Conservation (phyloP, 495 filamentous ascomycete genomes). For the Xylaria castorea region DNA sequence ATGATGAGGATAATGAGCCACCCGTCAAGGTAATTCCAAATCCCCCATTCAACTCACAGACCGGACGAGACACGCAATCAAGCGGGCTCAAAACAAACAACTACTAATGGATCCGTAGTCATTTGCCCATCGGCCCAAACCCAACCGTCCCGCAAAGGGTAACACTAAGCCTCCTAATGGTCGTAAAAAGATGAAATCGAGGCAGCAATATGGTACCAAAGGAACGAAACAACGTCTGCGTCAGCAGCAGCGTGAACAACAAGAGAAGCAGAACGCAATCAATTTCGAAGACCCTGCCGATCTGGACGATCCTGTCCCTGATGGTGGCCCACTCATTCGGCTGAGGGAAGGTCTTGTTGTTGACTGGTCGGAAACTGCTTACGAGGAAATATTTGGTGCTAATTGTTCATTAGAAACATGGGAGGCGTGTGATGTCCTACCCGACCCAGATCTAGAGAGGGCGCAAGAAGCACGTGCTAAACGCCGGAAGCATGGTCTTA, state of each 20-base stretch:
- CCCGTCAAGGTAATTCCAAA: slow-evolving; percentile 36
- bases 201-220: slow-evolving; percentile 48
- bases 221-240: slow-evolving; percentile 38
- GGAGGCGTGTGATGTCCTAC: slow-evolving; percentile 55
- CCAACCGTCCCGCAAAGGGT: slow-evolving; percentile 32
- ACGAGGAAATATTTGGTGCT: slow-evolving; percentile 74
- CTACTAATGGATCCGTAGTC: slow-evolving; percentile 29
- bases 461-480: slow-evolving; percentile 63
- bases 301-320: slow-evolving; percentile 31
- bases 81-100: not conserved
- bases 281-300: slow-evolving; percentile 32
- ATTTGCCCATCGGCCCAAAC: slow-evolving; percentile 29
- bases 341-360: slow-evolving; percentile 83
- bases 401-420: slow-evolving; percentile 56
- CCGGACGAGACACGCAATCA: not conserved
- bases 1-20: slow-evolving; percentile 52
- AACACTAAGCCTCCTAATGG: slow-evolving; percentile 37
- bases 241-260: slow-evolving; percentile 39
- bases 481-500: slow-evolving; percentile 75
- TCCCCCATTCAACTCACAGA: slow-evolving; percentile 13
- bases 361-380: slow-evolving; percentile 75
- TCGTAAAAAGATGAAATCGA: slow-evolving; percentile 47
- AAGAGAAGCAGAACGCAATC: slow-evolving; percentile 34
- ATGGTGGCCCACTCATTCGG: slow-evolving; percentile 70
- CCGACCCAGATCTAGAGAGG: slow-evolving; percentile 71